Base-by-base conservation (phyloP, 2,329 filamentous ascomycete genomes). In the Exserohilum turcica region DNA sequence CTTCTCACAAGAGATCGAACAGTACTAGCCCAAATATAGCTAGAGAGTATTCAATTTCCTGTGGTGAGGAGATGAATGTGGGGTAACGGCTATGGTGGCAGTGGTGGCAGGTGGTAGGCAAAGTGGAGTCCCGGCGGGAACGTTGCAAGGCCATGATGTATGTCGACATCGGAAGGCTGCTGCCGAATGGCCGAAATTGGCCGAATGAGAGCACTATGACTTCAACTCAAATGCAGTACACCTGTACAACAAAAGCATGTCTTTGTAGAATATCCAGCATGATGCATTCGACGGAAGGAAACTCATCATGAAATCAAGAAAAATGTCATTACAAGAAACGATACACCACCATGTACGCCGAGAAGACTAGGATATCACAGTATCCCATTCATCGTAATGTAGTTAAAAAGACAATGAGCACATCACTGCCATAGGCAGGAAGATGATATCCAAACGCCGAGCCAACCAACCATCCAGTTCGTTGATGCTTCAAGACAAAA, bases 361-460 rank as follows among this genome's bases (percentile, higher is more conserved):
- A 15, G 33, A 7, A 29, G 28, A 18, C 42, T 24, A 33, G 29
- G 16, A 43, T 33, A 43, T 36, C 32, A 21, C 3, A 28, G n/a
- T 5, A 15, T 47, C 21, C 15, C 44, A 24, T 27, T 27, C 36
- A 47, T 43, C 33, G 38, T 19, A 24, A 46, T 24, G 32, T 24
- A 28, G 8, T 35, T n/a, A 24, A 47, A 47, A 39, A 35, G 10
- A 18, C 19, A 51, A 19, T 12, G 29, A 36, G n/a, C 43, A 31
- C 43, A 33, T 19, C 32, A 33, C 42, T 54, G 52, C 52, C 52
- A 54, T 54, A 19, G 47, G 52, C 52, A 54, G 52, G 18, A 10
- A 18, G 33, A 37, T 51, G 43, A 49, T 38, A 43, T 38, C 27
- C 32, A 35, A 54, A 54, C 52, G 38, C 38, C 38, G 27, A 40